phyloP scores from a whole-genome alignment of 352 stramenopile species.

The Plasmopara viticola region DNA sequence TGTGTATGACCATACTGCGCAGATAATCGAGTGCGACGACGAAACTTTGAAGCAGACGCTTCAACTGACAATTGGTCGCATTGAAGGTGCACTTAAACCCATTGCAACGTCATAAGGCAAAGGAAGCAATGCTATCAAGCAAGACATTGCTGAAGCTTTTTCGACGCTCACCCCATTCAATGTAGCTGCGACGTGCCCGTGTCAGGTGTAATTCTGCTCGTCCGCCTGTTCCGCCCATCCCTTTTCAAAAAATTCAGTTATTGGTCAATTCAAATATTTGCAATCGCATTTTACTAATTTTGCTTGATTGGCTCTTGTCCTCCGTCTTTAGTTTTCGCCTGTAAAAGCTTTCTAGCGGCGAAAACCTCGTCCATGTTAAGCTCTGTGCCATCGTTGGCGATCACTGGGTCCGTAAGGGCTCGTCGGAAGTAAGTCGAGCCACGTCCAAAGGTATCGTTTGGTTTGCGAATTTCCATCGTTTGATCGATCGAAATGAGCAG shows the following conservation, averaged over 20 bases:
- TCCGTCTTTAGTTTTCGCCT: conserved; percentile 32
- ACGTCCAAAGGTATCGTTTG: conserved; percentile 72
- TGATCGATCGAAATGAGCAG: conserved; percentile 62
- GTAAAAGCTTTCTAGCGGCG: conserved; percentile 34
- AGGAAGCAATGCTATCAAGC: background rate
- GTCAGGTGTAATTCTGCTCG: too few species aligned
- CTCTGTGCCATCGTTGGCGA: conserved; percentile 68
- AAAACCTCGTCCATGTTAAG: conserved; percentile 84
- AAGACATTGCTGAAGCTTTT: background rate
- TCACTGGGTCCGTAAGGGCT: conserved; percentile 62
- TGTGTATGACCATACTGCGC: conserved; percentile 53
- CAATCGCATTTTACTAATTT: too few species aligned
- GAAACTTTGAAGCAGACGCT: conserved; percentile 68
- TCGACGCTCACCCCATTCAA: background rate
- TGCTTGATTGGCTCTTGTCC: conserved; percentile 10
- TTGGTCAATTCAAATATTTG: too few species aligned
- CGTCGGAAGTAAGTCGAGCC: conserved; percentile 80
- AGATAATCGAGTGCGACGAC: conserved; percentile 66
- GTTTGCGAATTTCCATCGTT: conserved; percentile 63
- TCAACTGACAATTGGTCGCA: conserved; percentile 52
- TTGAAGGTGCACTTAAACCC: conserved; percentile 59
- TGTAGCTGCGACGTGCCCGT: too few species aligned
- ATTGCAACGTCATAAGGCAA: conserved; percentile 39
- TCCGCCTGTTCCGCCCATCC: too few species aligned
- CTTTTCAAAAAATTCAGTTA: too few species aligned